phyloP scores from a whole-genome alignment of 2,329 filamentous ascomycete genomes.

The Penicillium rolfsii region DNA sequence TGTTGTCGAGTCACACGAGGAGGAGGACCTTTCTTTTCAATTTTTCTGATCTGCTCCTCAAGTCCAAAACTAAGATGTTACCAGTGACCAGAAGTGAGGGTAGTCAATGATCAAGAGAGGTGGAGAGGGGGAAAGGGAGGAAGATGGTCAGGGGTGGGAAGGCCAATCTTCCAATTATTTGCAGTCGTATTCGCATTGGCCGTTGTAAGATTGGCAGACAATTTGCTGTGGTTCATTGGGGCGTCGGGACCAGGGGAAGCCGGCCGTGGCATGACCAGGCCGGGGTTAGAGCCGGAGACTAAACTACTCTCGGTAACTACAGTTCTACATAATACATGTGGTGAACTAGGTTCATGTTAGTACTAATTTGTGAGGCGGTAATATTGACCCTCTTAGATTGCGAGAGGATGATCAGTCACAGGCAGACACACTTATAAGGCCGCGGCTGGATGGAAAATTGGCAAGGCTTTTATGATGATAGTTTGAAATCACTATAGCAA shows the following conservation, averaged over 20 bases:
- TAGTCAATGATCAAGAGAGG: constrained; percentile 9
- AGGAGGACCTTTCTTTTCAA: constrained; percentile 3
- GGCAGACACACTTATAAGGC: background rate
- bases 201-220: constrained; percentile 5
- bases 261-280: background rate
- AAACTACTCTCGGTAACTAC: no score
- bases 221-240: background rate
- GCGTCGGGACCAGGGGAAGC: background rate
- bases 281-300: no score
- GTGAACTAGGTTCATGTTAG: background rate
- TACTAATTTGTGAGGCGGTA: background rate
- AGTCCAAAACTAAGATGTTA: constrained; percentile 7
- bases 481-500: background rate
- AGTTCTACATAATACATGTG: no score
- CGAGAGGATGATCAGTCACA: background rate
- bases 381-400: background rate
- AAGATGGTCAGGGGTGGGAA: constrained; percentile 31
- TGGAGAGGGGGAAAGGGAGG: constrained; percentile 23
- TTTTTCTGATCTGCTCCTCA: constrained; percentile 1
- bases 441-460: no score
- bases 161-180: constrained; percentile 24
- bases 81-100: background rate
- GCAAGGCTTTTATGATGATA: background rate
- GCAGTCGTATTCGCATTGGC: constrained; percentile 7
- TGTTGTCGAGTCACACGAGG: constrained; percentile 37